phyloP scores from a whole-genome alignment of 2,329 filamentous ascomycete genomes.

The Epichloe gansuensis region DNA sequence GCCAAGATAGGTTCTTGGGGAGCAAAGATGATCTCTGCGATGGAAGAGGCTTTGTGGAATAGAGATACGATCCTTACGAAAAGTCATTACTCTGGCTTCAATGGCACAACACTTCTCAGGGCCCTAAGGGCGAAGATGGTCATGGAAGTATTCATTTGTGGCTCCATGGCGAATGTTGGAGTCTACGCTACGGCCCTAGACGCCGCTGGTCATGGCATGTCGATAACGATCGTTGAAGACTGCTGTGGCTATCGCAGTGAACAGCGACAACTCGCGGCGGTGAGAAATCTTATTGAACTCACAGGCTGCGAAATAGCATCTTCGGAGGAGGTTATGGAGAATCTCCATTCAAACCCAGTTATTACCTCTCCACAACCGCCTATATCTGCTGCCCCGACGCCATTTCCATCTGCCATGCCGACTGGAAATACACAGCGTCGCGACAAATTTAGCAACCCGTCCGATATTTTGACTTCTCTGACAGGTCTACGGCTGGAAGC shows the following conservation, averaged over 20 bases:
- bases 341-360: slow-evolving; percentile 10
- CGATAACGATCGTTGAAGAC: slow-evolving; percentile 78
- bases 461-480: slow-evolving; percentile 20
- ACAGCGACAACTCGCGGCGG: slow-evolving; percentile 54
- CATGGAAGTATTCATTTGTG: slow-evolving; percentile 81
- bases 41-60: slow-evolving; percentile 32
- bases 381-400: neutral
- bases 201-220: slow-evolving; percentile 73
- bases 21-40: slow-evolving; percentile 28
- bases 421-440: neutral
- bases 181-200: slow-evolving; percentile 87
- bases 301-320: slow-evolving; percentile 58
- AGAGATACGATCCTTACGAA: slow-evolving; percentile 48
- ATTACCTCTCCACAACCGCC: slow-evolving; percentile 3
- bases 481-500: slow-evolving; percentile 18
- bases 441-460: slow-evolving; percentile 5
- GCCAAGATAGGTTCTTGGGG: slow-evolving; percentile 33
- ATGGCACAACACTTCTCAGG: slow-evolving; percentile 57
- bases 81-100: slow-evolving; percentile 79
- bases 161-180: slow-evolving; percentile 73
- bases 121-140: slow-evolving; percentile 75
- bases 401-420: neutral
- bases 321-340: slow-evolving; percentile 42
- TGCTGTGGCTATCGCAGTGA: slow-evolving; percentile 71
- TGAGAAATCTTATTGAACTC: slow-evolving; percentile 58